phyloP scores from a whole-genome alignment of 2,329 filamentous ascomycete genomes.

The Talaromyces rugulosus region DNA sequence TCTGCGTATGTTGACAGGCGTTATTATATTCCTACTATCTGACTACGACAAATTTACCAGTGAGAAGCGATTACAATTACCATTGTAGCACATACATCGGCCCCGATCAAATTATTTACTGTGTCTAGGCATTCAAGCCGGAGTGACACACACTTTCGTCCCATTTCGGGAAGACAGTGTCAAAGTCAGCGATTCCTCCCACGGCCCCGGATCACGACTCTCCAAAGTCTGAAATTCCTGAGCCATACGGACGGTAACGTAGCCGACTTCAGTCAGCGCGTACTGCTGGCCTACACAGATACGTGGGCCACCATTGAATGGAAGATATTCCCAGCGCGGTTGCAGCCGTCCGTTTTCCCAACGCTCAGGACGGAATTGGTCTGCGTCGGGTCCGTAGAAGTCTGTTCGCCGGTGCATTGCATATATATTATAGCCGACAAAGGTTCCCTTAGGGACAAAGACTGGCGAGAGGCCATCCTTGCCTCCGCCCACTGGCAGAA shows the following conservation, averaged over 20 bases:
- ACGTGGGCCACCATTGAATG: conserved; percentile 7
- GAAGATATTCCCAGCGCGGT: conserved; percentile 9
- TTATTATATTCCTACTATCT: background rate
- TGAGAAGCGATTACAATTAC: background rate
- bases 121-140: background rate
- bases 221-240: conserved; percentile 58
- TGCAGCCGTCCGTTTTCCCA: conserved; percentile 1
- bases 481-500: conserved; percentile 54
- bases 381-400: conserved; percentile 43
- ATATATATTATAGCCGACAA: conserved; percentile 63
- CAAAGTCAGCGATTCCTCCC: conserved; percentile 2
- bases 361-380: conserved; percentile 15
- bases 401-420: conserved; percentile 66
- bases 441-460: conserved; percentile 61
- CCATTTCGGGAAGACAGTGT: background rate
- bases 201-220: conserved; percentile 11
- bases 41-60: background rate
- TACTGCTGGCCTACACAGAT: background rate
- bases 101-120: background rate
- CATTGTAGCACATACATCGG: background rate
- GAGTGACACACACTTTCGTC: background rate
- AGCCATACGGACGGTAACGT: conserved; percentile 3
- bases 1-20: background rate
- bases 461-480: conserved; percentile 57
- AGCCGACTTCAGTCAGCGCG: conserved; percentile 8